Base-by-base conservation (phyloP, 1,284 basidiomycete genomes). In the Blastosporella zonata region DNA sequence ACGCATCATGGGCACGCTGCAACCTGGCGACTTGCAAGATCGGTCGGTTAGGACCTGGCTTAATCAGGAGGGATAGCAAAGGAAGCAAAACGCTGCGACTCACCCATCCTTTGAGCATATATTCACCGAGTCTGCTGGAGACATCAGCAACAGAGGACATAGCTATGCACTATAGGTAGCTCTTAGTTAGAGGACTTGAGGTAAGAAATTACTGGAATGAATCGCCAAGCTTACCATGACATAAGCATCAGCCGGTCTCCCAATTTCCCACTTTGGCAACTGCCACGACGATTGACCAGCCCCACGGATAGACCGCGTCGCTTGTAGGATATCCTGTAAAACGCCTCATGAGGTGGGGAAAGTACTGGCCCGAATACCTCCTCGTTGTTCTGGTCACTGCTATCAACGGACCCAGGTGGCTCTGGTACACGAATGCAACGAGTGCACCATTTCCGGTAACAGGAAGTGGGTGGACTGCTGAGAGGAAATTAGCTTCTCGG, bases 81-180 rank as follows among this genome's bases (percentile, higher is more conserved):
- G 36, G 6, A 34, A 21, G 9, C 2, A 33, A 23, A 8, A 7
- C 10, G 18, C 15, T 33, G 13, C 3, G 3, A 56, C 74, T 49
- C 55, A 86, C 87, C 87, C 87, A 90, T 55, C 88, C 87, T 62
- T 79, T 82, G 54, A 89, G 70, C 78, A 91, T 82, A 53, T 80
- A 85, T 57, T 84, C 77, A 5, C 84, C 84, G 13, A 90, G 71
- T 40, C 70, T 75, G 50, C 68, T 69, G 20, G 86, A 79, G 8
- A 84, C 74, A 59, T 84, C 77, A 36, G 70, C 61, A 34, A 81
- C 65, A n/a, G 67, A 71, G 43, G 70, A 70, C 80, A 85, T 83
- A 18, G 50, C 57, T 45, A 50, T 22, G 20, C 25, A 27, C 25
- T 27, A n/a, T n/a, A n/a, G n/a, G n/a, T n/a, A n/a, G n/a, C n/a